phyloP scores from a whole-genome alignment of 2,329 filamentous ascomycete genomes.

The Ceratocystis ficicola region DNA sequence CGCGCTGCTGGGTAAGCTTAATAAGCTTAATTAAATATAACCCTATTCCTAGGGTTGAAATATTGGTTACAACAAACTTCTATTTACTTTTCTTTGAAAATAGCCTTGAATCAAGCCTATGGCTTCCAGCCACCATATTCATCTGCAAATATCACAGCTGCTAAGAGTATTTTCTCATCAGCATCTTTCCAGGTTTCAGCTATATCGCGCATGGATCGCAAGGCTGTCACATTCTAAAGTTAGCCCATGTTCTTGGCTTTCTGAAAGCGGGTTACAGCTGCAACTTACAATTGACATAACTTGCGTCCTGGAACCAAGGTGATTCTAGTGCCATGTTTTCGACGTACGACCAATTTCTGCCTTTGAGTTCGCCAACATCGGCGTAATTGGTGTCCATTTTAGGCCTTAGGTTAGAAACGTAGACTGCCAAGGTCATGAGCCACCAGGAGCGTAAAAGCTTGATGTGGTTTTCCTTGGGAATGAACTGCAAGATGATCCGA shows the following conservation, averaged over 20 bases:
- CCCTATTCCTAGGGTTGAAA: background rate
- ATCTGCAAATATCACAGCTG: conserved; percentile 60
- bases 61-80: background rate
- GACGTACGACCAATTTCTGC: conserved; percentile 65
- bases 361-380: conserved; percentile 44
- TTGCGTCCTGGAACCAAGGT: conserved; percentile 56
- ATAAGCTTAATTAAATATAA: background rate
- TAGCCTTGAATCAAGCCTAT: conserved; percentile 22
- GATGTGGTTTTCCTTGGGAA: conserved; percentile 62
- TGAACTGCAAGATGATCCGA: conserved; percentile 65
- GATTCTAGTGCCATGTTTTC: conserved; percentile 58
- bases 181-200: conserved; percentile 63
- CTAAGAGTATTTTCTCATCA: conserved; percentile 51
- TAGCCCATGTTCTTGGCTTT: background rate
- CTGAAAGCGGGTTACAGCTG: background rate
- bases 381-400: conserved; percentile 55
- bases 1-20: background rate
- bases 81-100: background rate
- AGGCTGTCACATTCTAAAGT: conserved; percentile 22
- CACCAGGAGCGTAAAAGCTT: conserved; percentile 76
- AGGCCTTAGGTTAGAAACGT: conserved; percentile 63
- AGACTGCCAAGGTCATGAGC: conserved; percentile 67
- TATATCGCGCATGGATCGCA: conserved; percentile 63
- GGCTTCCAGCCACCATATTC: conserved; percentile 57
- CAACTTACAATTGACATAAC: conserved; percentile 66